Percentiles rank a stretch among this genome's conserved stretches.
These are phyloP conservation scores for Rhodomyrtus tomentosa DNA, from an alignment of 345 rosid genomes.

Conservation along the genomic window DNA sequence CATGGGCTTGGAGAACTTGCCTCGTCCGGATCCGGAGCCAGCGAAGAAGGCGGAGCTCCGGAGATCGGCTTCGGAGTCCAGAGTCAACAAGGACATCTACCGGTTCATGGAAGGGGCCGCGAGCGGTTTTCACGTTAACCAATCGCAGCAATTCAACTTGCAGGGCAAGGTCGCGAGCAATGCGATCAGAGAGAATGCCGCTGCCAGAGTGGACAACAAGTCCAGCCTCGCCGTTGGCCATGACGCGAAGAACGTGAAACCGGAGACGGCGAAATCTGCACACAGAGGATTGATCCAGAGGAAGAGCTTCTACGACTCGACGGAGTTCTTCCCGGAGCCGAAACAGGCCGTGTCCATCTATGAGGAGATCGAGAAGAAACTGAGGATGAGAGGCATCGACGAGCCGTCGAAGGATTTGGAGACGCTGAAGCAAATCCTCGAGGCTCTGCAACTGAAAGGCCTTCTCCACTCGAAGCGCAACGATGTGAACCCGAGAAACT, in stretches of 20 bases:
- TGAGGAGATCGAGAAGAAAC: conserved; percentile 57
- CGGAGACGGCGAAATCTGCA: conserved; percentile 23
- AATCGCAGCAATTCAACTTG: conserved; percentile 12
- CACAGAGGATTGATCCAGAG: conserved; percentile 26
- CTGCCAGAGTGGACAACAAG: conserved; percentile 9
- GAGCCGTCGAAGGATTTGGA: conserved; percentile 79
- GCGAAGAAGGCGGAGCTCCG: conserved; percentile 44
- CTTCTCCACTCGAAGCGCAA: conserved; percentile 53
- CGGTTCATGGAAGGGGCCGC: conserved; percentile 47
- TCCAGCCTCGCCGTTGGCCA: conserved; percentile 3
- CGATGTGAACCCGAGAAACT: conserved; percentile 18
- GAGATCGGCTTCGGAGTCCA: conserved; percentile 94
- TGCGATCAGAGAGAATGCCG: conserved; percentile 7
- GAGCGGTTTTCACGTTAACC: conserved; percentile 31
- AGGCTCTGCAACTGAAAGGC: conserved; percentile 86
- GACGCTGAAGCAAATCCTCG: conserved; percentile 74
- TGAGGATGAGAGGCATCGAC: conserved; percentile 56
- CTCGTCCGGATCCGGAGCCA: conserved; percentile 38
- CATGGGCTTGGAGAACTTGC: conserved; percentile 84
- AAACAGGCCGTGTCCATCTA: conserved; percentile 30
- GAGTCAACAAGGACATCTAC: conserved; percentile 43
- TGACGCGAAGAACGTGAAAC: conserved; percentile 18
- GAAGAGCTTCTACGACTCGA: conserved; percentile 58
- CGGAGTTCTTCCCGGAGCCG: conserved; percentile 81
- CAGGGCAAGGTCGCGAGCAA: conserved; percentile 9